Base-by-base conservation (phyloP, 202 grass and related monocot genomes). In the Miscanthus sacchariflorus region DNA sequence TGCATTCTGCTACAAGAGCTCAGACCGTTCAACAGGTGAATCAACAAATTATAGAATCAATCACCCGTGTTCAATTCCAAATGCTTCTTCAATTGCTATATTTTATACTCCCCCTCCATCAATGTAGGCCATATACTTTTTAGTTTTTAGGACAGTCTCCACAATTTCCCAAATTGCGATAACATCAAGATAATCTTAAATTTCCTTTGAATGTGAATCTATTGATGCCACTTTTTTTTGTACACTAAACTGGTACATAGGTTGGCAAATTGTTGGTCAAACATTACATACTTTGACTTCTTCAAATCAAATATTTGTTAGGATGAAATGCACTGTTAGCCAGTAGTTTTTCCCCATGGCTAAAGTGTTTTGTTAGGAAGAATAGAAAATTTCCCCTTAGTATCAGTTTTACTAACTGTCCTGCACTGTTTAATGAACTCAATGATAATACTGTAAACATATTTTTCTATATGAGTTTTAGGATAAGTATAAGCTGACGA, bases 1-100 rank as follows among this genome's bases (percentile, higher is more conserved):
- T 98, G 76, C 87, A 88, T 83, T 88, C 93, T 86, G 58, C 48
- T 24, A 89, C 44, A 58, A 85, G 73, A 36, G 45, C 18, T 21
- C 83, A 80, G 4, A 75, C 24, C 35, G 21, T 59, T 18, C 85
- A 38, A 38, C 36, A 89, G 88, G 88, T 89, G 68, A 74, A 61
- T 50, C 39, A 39, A 69, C 33, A 78, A 7, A 58, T 58, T 58
- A 69, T 43, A 10, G 33, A 35, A 35, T 35, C 30, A 56, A 43
- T 5, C 70, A 72, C 42, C 8, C 36, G 70, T 72, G 38, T 43
- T 14, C 70, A 44, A 6, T 45, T 74, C 25, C 42, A 78, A 33
- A 25, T 25, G 71, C 8, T 50, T 50, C 40, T 25, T 25, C 6
- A n/a, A 45, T 74, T 44, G 71, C 21, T 74, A 73, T 49, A 14